phyloP scores from a whole-genome alignment of 805 yeast genomes.

The Candida stauntonica region DNA sequence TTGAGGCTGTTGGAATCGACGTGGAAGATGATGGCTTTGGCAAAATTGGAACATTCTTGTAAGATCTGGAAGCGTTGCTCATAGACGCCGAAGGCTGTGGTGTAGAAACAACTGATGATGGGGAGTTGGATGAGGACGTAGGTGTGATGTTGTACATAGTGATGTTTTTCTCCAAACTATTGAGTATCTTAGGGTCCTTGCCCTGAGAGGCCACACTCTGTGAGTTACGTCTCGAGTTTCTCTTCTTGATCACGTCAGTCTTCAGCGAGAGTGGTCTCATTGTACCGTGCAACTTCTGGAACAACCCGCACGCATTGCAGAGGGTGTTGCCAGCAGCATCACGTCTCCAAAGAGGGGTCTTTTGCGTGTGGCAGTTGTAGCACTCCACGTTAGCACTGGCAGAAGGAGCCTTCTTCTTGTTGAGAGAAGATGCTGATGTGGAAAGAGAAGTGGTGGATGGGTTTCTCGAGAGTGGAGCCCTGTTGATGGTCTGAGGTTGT shows the following conservation, averaged over 20 bases:
- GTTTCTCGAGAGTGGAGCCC: conserved; percentile 7
- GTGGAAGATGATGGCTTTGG: conserved; percentile 25
- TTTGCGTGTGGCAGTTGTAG: conserved; percentile 82
- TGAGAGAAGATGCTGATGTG: conserved; percentile 18
- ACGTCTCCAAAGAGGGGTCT: conserved; percentile 93
- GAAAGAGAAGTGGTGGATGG: conserved; percentile 18
- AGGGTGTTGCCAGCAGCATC: conserved; percentile 86
- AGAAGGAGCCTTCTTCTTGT: conserved; percentile 24
- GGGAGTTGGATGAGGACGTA: conserved; percentile 22
- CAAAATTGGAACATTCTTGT: conserved; percentile 26
- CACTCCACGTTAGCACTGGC: conserved; percentile 40
- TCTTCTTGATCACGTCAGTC: conserved; percentile 86
- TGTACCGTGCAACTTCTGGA: conserved; percentile 86
- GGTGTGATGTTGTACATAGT: conserved; percentile 22
- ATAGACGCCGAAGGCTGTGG: conserved; percentile 6
- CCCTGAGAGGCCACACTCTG: conserved; percentile 9
- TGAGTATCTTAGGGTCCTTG: conserved; percentile 15
- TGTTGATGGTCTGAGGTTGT: conserved; percentile 5
- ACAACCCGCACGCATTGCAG: conserved; percentile 94
- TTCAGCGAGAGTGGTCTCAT: conserved; percentile 85
- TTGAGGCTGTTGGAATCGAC: conserved; percentile 7
- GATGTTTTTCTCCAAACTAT: conserved; percentile 22
- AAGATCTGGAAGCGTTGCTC: conserved; percentile 9
- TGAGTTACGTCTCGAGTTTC: conserved; percentile 36
- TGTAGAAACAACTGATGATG: conserved; percentile 13